Evolutionary conservation across 495 filamentous ascomycete genomes (phyloP), one percentile per base, ranked within the genome.

Genomic region (Echria macrotheca): DNA sequence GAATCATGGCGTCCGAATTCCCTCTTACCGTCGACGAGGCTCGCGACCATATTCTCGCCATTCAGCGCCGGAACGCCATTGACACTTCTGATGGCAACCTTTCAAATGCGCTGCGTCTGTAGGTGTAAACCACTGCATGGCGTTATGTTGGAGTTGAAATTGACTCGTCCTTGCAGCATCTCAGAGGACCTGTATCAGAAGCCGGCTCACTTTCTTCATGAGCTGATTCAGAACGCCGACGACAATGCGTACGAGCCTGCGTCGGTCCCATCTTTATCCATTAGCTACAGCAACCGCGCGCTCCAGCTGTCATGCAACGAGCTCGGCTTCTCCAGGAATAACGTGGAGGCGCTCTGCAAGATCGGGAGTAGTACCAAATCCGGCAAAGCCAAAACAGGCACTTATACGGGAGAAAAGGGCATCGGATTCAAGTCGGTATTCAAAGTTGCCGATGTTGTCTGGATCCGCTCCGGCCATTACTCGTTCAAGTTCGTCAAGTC

Each of bases 371-470:
- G 70, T 49, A 62, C 66, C 17, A 74, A 74, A 44, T 32, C 51
- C 0, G 44, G 26, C 18, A 32, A 45, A 4, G 42, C 19, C 25
- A 6, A n/a, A 7, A 10, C 42, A 2, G 44, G 51, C 15, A 56
- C 57, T 5, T 69, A 68, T 43, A 65, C 68, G 46, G 73, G 72
- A 4, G 71, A 72, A 37, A 77, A 77, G 40, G 71, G 70, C 11
- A 72, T 74, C 36, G 72, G 73, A 0, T 77, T 75, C 53, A 75
- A 75, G 44, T 73, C 70, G 2, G 68, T 77, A 0, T 77, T 75
- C 59, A 71, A 64, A 33, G 65, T 63, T 11, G 68, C 72, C 0
- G 55, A 62, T 32, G 61, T 65, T 19, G 72, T 71, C 0, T 60
- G 56, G 11, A 65, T 75, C 7, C 49, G 58, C 23, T 73, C 69